A percentile compares a stretch with the other conserved stretches of the same genome.
phyloP scores from a whole-genome alignment of 78 protist species.

The Dictyostelium brefeldianum region DNA sequence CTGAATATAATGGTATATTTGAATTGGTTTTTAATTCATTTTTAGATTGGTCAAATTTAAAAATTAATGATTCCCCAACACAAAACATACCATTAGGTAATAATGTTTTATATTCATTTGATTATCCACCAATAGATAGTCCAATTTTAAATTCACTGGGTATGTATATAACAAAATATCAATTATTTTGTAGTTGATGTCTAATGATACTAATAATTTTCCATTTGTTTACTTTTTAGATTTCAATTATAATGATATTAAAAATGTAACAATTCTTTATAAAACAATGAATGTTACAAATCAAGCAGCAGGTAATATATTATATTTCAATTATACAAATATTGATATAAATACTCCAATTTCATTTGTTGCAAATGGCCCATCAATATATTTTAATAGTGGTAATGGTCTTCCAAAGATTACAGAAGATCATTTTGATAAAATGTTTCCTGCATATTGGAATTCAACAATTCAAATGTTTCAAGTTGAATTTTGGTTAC shows the following conservation, averaged over 20 bases:
- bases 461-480: background rate
- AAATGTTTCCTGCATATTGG: background rate
- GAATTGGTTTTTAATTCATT: background rate
- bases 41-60: too few species aligned
- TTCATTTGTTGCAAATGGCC: background rate
- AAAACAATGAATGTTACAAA: background rate
- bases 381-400: too few species aligned
- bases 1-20: background rate
- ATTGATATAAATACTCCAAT: background rate
- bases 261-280: background rate
- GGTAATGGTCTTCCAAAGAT: too few species aligned
- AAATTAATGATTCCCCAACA: too few species aligned
- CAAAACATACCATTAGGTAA: too few species aligned
- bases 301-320: background rate
- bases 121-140: too few species aligned
- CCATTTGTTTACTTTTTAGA: background rate
- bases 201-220: too few species aligned
- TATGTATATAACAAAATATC: background rate
- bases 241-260: background rate
- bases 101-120: too few species aligned
- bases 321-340: conserved; percentile 9
- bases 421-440: too few species aligned
- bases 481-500: background rate
- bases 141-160: too few species aligned
- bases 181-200: too few species aligned